Evolutionary conservation across 192 early-diverging fungal species (phyloP).

Genomic region (Umbelopsis ramanniana): DNA sequence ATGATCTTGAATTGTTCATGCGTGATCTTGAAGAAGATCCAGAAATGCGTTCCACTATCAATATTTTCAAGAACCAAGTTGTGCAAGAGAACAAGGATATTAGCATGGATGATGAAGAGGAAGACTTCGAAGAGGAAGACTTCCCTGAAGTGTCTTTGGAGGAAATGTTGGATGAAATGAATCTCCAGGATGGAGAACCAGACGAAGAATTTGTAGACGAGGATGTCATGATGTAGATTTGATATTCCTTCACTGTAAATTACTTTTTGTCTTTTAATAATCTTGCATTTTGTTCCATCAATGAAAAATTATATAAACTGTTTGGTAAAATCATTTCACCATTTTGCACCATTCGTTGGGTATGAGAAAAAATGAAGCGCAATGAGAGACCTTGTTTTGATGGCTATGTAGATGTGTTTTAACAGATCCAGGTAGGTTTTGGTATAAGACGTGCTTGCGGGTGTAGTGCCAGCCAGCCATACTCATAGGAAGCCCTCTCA

Average conservation of each 20-base stretch:
- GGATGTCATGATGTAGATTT: slow-evolving; percentile 37
- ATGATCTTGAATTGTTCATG: slow-evolving; percentile 96
- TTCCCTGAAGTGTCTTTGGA: slow-evolving; percentile 93
- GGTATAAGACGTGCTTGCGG: no score
- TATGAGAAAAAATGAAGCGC: no score
- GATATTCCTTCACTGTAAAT: neutral
- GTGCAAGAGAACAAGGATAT: slow-evolving; percentile 37
- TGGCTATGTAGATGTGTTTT: no score
- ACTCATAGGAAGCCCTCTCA: no score
- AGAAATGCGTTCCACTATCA: slow-evolving; percentile 92
- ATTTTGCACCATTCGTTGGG: no score
- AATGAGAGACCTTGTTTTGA: no score
- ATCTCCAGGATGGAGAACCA: slow-evolving; percentile 66
- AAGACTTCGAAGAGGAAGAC: slow-evolving; percentile 80
- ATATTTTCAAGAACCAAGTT: slow-evolving; percentile 82
- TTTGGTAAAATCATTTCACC: no score
- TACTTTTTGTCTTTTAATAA: neutral
- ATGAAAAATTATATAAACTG: no score
- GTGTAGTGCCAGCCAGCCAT: no score
- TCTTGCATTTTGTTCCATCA: no score
- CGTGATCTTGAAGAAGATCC: slow-evolving; percentile 98
- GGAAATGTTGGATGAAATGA: slow-evolving; percentile 93
- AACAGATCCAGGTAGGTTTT: no score
- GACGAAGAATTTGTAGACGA: slow-evolving; percentile 41
- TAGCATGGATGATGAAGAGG: slow-evolving; percentile 50